Percentiles rank a stretch among this genome's conserved stretches.
Evolutionary conservation across 768 basidiomycete species (phyloP).

Genomic region (Boletus reticulatus): DNA sequence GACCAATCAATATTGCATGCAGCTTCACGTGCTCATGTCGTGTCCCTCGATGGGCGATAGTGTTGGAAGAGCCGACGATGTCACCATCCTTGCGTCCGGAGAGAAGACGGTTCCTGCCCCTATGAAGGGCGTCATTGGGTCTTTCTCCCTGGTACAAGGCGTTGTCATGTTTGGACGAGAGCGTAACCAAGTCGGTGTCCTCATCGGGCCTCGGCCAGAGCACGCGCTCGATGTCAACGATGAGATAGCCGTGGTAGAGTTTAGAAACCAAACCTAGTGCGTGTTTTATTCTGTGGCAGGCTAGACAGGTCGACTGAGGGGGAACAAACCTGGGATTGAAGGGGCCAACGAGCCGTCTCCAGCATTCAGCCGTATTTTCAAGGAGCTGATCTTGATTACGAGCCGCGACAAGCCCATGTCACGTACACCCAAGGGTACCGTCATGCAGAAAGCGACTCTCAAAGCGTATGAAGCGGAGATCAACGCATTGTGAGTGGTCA

Average conservation of each 20-base stretch:
- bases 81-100: slow-evolving; percentile 29
- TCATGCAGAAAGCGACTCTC: slow-evolving; percentile 15
- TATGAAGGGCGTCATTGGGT: slow-evolving; percentile 25
- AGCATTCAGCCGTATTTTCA: slow-evolving; percentile 42
- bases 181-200: slow-evolving; percentile 27
- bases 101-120: slow-evolving; percentile 34
- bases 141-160: slow-evolving; percentile 17
- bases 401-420: slow-evolving; percentile 38
- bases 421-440: slow-evolving; percentile 33
- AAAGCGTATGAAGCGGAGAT: slow-evolving; percentile 26
- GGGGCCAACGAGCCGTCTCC: slow-evolving; percentile 40
- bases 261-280: slow-evolving; percentile 23
- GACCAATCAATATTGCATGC: too few species aligned
- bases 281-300: not conserved
- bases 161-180: slow-evolving; percentile 32
- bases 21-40: too few species aligned
- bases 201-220: slow-evolving; percentile 26
- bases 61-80: slow-evolving; percentile 38
- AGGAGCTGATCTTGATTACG: slow-evolving; percentile 50
- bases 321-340: slow-evolving; percentile 33
- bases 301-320: too few species aligned
- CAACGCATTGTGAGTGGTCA: slow-evolving; percentile 16
- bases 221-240: slow-evolving; percentile 7
- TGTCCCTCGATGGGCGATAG: slow-evolving; percentile 18
- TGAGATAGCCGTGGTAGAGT: slow-evolving; percentile 7